These are phyloP conservation scores for Alternaria tenuissima DNA, from an alignment of 2,329 filamentous ascomycete genomes.

Conservation along the genomic window DNA sequence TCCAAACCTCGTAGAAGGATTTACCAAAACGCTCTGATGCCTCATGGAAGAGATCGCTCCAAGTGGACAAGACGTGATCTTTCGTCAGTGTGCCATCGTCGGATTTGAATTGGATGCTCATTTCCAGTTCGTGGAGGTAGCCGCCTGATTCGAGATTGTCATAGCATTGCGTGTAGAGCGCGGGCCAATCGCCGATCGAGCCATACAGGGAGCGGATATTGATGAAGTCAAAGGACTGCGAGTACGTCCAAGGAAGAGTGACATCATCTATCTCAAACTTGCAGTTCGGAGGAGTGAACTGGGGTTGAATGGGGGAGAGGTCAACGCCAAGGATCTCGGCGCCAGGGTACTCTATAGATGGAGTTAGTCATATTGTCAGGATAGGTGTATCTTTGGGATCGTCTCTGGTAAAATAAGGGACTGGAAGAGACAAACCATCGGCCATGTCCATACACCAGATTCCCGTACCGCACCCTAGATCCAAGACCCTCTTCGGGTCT, in stretches of 20 bases:
- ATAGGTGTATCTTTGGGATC: not conserved
- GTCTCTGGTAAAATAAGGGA: not conserved
- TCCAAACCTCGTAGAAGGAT: constrained; percentile 38
- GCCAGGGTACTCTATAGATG: constrained; percentile 22
- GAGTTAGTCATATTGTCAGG: not conserved
- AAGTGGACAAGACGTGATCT: constrained; percentile 39
- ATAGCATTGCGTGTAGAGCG: constrained; percentile 45
- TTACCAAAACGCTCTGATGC: constrained; percentile 33
- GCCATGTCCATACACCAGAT: constrained; percentile 44
- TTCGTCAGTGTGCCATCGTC: constrained; percentile 49
- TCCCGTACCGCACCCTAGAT: constrained; percentile 40
- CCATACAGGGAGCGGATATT: constrained; percentile 56
- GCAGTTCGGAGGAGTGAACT: constrained; percentile 55
- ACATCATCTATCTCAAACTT: constrained; percentile 58
- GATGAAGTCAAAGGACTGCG: constrained; percentile 50
- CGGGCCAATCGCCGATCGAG: constrained; percentile 54
- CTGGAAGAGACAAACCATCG: constrained; percentile 15
- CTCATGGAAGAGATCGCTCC: constrained; percentile 39
- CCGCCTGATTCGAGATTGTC: constrained; percentile 46
- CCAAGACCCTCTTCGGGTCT: constrained; percentile 29
- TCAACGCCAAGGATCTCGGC: constrained; percentile 57
- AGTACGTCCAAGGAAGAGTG: constrained; percentile 50
- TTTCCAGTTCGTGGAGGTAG: constrained; percentile 53
- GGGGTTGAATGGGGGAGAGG: constrained; percentile 58
- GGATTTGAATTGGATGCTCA: constrained; percentile 50